These are phyloP conservation scores for Rubia tinctorum DNA, from an alignment of 305 asterid genomes.

Conservation along the genomic window DNA sequence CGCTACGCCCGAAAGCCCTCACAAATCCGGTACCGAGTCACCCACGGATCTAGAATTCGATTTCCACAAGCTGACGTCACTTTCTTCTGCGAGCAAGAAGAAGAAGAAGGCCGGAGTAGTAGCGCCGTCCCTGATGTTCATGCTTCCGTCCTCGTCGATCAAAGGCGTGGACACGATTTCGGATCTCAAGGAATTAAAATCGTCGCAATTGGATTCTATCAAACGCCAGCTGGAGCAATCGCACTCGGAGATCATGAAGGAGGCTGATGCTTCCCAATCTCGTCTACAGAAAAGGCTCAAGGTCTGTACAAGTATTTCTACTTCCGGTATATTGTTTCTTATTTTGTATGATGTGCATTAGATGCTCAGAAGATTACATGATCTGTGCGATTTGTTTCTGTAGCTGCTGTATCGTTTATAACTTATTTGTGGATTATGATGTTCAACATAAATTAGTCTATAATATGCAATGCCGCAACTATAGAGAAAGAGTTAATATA, in stretches of 20 bases:
- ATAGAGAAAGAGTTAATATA: neutral
- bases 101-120: neutral
- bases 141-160: conserved; percentile 7
- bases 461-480: neutral
- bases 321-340: neutral
- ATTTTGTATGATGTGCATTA: neutral
- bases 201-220: conserved; percentile 51
- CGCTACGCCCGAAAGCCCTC: conserved; percentile 6
- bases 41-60: conserved; percentile 16
- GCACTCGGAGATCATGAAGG: conserved; percentile 72
- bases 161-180: conserved; percentile 15
- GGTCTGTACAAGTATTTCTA: conserved; percentile 32
- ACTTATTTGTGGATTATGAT: neutral
- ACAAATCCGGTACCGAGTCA: conserved; percentile 14
- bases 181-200: conserved; percentile 26
- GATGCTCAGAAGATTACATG: neutral
- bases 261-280: conserved; percentile 64
- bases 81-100: conserved; percentile 10
- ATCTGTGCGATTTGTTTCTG: neutral
- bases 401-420: neutral
- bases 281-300: conserved; percentile 79
- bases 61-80: conserved; percentile 18
- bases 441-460: neutral
- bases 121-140: neutral
- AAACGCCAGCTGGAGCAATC: conserved; percentile 67